Conservation (phyloP, 495 filamentous ascomycete species). For the Daldinia bambusicola region DNA sequence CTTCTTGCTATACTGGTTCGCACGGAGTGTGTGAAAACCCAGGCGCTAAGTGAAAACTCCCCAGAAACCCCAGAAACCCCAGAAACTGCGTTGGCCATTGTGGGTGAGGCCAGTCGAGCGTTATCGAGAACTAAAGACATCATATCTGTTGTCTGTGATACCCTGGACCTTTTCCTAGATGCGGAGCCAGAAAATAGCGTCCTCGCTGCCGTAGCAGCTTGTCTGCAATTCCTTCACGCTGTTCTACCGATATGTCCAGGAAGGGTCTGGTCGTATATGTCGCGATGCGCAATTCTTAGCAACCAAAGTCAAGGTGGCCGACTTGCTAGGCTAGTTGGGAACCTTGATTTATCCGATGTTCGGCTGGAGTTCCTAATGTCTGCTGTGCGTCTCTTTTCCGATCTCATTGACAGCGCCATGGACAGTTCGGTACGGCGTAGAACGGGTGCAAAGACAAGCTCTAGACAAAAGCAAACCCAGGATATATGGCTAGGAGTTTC, state of each 20-base stretch:
- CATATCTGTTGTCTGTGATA: conserved; percentile 80
- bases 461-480: conserved; percentile 62
- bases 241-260: conserved; percentile 76
- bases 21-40: conserved; percentile 48
- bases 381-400: conserved; percentile 76
- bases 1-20: conserved; percentile 57
- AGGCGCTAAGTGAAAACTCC: conserved; percentile 33
- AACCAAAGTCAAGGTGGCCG: conserved; percentile 76
- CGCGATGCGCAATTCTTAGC: conserved; percentile 79
- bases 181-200: conserved; percentile 62
- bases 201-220: conserved; percentile 74
- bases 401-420: conserved; percentile 79
- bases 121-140: conserved; percentile 80
- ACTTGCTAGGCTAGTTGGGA: conserved; percentile 76
- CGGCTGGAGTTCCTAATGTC: conserved; percentile 80
- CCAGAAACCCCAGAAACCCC: conserved; percentile 30
- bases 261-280: conserved; percentile 88
- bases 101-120: conserved; percentile 79
- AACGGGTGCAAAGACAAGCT: conserved; percentile 61
- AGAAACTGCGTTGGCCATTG: conserved; percentile 58
- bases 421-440: conserved; percentile 76
- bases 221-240: conserved; percentile 79
- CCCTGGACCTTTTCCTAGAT: conserved; percentile 79
- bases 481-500: conserved; percentile 76
- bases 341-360: conserved; percentile 77